Conservation (phyloP, 1,284 basidiomycete species). For the Malassezia arunalokei region DNA sequence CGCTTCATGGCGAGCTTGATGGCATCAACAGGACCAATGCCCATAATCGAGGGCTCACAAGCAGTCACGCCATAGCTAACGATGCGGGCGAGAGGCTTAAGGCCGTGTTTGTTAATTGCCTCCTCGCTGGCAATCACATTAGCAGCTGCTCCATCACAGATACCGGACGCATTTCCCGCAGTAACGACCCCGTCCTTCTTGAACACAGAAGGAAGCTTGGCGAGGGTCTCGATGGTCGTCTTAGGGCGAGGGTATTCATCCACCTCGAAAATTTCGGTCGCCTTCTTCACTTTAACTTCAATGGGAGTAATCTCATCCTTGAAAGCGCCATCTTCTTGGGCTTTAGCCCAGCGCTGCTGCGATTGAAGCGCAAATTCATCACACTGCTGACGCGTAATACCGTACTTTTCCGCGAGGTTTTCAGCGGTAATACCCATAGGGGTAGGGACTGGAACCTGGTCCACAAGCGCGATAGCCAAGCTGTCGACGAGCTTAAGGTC, state of each 20-base stretch:
- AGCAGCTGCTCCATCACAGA: slow-evolving; percentile 96
- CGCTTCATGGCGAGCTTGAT: slow-evolving; percentile 46
- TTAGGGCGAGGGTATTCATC: slow-evolving; percentile 58
- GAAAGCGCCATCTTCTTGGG: slow-evolving; percentile 48
- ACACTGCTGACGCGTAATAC: slow-evolving; percentile 70
- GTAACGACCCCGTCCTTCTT: slow-evolving; percentile 77
- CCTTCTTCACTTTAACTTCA: slow-evolving; percentile 43
- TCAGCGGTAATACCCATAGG: slow-evolving; percentile 67
- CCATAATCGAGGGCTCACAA: slow-evolving; percentile 54
- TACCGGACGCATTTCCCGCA: slow-evolving; percentile 84
- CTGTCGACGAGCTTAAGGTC: slow-evolving; percentile 54
- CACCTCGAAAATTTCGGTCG: slow-evolving; percentile 30
- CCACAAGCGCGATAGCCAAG: slow-evolving; percentile 51
- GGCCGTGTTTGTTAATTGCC: slow-evolving; percentile 72
- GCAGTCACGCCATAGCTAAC: slow-evolving; percentile 55
- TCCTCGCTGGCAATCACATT: slow-evolving; percentile 82
- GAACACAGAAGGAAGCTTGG: slow-evolving; percentile 73
- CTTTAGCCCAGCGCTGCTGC: slow-evolving; percentile 48
- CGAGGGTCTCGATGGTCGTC: slow-evolving; percentile 82
- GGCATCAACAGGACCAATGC: slow-evolving; percentile 52
- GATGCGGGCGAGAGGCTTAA: slow-evolving; percentile 76
- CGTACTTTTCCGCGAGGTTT: slow-evolving; percentile 67
- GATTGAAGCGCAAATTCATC: slow-evolving; percentile 52
- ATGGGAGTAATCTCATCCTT: slow-evolving; percentile 47
- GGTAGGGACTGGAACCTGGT: slow-evolving; percentile 51